Conservation (phyloP, 345 rosid species). For the Pistacia integerrima region DNA sequence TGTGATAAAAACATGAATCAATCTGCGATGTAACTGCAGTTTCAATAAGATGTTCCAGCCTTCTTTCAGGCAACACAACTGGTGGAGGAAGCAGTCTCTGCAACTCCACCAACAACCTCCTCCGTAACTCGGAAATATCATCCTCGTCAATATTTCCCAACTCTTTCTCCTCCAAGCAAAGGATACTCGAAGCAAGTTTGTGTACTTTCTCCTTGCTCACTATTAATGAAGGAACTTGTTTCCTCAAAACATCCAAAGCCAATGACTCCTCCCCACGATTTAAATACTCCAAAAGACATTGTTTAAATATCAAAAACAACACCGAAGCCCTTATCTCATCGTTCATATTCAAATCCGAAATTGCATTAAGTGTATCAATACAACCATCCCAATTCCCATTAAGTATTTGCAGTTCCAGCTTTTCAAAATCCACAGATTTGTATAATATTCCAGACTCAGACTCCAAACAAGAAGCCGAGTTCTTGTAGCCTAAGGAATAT, state of each 20-base stretch:
- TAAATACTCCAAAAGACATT: conserved; percentile 65
- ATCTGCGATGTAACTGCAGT: conserved; percentile 56
- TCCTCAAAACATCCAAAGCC: conserved; percentile 60
- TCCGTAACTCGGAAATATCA: conserved; percentile 46
- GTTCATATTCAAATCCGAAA: conserved; percentile 33
- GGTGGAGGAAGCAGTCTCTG: conserved; percentile 66
- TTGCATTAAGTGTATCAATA: conserved; percentile 40
- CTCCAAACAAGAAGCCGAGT: conserved; percentile 71
- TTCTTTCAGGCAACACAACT: conserved; percentile 54
- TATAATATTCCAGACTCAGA: conserved; percentile 55
- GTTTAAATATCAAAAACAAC: conserved; percentile 68
- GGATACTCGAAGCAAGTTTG: conserved; percentile 54
- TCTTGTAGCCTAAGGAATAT: conserved; percentile 68
- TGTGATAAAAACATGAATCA: conserved; percentile 74
- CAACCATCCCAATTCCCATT: conserved; percentile 74
- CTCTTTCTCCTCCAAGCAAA: conserved; percentile 50
- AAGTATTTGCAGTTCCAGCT: conserved; percentile 62
- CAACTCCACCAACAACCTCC: conserved; percentile 53
- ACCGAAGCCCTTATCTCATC: conserved; percentile 55
- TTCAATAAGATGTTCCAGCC: conserved; percentile 78
- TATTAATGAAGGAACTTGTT: conserved; percentile 50
- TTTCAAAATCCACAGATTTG: conserved; percentile 47
- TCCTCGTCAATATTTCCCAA: conserved; percentile 35
- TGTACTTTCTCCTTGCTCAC: conserved; percentile 58
- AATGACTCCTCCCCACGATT: conserved; percentile 53